Percentiles rank a stretch among this genome's conserved stretches.
phyloP scores from a whole-genome alignment of 495 filamentous ascomycete genomes.

The Amphirosellinia nigrospora region DNA sequence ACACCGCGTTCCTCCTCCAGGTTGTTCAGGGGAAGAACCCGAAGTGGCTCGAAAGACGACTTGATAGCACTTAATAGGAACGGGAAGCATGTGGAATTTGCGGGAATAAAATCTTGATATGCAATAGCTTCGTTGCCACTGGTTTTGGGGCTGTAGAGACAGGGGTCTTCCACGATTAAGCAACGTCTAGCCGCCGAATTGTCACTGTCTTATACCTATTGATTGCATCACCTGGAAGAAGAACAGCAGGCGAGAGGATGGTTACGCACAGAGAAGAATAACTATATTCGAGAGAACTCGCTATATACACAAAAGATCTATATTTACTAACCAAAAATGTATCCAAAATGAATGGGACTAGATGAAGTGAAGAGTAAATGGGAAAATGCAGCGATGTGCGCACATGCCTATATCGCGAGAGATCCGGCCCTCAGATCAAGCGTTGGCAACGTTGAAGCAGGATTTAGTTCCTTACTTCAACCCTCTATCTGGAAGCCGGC shows the following conservation, averaged over 20 bases:
- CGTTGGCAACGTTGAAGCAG: not conserved
- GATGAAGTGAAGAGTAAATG: not conserved
- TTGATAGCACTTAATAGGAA: not conserved
- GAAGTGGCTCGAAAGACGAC: not conserved
- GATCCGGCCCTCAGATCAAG: not conserved
- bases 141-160: not conserved
- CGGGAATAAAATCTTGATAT: not conserved
- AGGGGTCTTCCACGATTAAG: not conserved
- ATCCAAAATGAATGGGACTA: not conserved
- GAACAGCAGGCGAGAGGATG: not conserved
- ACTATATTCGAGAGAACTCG: not conserved
- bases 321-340: not conserved
- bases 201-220: not conserved
- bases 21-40: slow-evolving; percentile 9
- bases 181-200: not conserved
- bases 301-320: slow-evolving; percentile 1
- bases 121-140: not conserved
- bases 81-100: not conserved
- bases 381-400: not conserved
- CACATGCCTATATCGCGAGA: not conserved
- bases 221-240: not conserved
- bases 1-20: slow-evolving; percentile 5
- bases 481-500: not conserved
- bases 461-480: not conserved
- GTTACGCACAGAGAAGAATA: not conserved